Conservation (phyloP, 2,329 filamentous ascomycete genomes). For the Monilinia polystroma region DNA sequence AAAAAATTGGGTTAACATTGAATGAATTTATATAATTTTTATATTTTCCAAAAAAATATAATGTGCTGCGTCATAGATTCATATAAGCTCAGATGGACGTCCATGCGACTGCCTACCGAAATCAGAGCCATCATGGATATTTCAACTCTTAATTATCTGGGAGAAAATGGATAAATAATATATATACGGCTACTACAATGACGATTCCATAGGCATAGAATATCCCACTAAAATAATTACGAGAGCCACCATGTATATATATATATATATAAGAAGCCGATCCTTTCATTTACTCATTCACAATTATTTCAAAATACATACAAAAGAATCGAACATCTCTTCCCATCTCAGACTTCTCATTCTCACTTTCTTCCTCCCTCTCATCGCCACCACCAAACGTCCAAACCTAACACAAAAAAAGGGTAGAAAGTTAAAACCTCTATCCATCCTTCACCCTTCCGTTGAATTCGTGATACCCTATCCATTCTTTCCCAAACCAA, state of each 20-base stretch:
- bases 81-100: too few species aligned
- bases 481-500: slow-evolving; percentile 13
- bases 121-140: background rate
- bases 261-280: background rate
- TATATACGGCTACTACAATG: background rate
- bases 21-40: too few species aligned
- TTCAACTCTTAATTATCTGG: background rate
- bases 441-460: slow-evolving; percentile 3
- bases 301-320: slow-evolving; percentile 20
- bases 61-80: too few species aligned
- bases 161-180: background rate
- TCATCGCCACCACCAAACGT: background rate
- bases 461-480: slow-evolving; percentile 15
- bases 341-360: slow-evolving; percentile 2
- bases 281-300: slow-evolving; percentile 8
- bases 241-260: background rate
- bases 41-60: too few species aligned
- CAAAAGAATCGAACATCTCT: slow-evolving; percentile 18
- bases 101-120: too few species aligned
- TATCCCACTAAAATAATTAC: background rate
- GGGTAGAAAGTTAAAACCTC: background rate
- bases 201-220: background rate
- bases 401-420: background rate
- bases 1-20: too few species aligned
- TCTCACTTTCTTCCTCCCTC: background rate